Evolutionary conservation across 495 filamentous ascomycete species (phyloP), one percentile per base, ranked within the genome.

Genomic region (Aspergillus ostianus): DNA sequence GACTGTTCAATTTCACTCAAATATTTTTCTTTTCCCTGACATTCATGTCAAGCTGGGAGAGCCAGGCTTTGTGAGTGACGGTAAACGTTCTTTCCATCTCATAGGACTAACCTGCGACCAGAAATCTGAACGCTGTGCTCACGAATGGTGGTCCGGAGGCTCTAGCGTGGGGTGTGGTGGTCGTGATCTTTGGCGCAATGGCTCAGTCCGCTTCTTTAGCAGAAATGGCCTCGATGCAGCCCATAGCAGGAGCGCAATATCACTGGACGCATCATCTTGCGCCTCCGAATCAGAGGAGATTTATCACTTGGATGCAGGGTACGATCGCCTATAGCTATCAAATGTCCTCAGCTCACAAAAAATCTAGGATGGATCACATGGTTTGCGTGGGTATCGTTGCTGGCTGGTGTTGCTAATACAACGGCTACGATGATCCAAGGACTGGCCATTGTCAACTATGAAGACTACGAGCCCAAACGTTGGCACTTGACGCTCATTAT

Each of bases 231-330:
- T 70, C 71, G 4, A 70, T 70, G 59, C 64, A 55, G 44, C 67
- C 68, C 27, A 67, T 68, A 41, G 61, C 62, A 4, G 67, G 72
- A 27, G 70, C 68, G 8, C 70, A 74, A 45, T 74, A 66, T 51
- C 70, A 73, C 45, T 80, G 77, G 79, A 73, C 76, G 3, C 73
- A 69, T 46, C 71, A 78, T 58, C 47, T 63, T 18, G 56, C 65
- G n/a, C 57, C 63, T 6, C 30, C 29, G 0, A 30, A 18, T 4
- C 49, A 56, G 23, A 49, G 70, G 63, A 75, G 68, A 47, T 63
- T 65, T 15, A 59, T 77, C 32, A 73, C 66, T 17, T 80, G 76
- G 58, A 62, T 70, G 48, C 67, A 67, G 21, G 75, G 66, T 70
- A 45, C n/a, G 36, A 41, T 41, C 36, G 4, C 10, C 4, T 10